phyloP scores from a whole-genome alignment of 2,329 filamentous ascomycete genomes.

The Talaromyces funiculosus region DNA sequence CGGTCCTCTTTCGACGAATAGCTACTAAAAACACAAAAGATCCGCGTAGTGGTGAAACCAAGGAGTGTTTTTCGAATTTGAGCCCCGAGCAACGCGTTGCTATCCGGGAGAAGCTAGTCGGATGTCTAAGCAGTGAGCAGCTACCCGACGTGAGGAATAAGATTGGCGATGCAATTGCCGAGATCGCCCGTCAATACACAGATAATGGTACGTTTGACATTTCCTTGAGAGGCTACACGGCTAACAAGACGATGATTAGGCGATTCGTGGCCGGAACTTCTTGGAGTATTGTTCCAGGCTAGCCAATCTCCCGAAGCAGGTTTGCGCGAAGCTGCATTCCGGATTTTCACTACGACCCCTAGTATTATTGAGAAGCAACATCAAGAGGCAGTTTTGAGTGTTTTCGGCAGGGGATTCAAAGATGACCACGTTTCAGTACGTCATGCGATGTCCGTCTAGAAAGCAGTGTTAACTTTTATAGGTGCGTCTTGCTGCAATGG shows the following conservation, averaged over 20 bases:
- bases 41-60: conserved; percentile 58
- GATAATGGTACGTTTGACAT: conserved; percentile 67
- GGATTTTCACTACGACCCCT: conserved; percentile 91
- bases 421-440: conserved; percentile 74
- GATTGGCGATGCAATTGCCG: conserved; percentile 94
- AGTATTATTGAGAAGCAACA: conserved; percentile 95
- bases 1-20: conserved; percentile 91
- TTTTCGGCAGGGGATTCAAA: conserved; percentile 87
- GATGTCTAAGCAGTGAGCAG: conserved; percentile 67
- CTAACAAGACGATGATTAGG: conserved; percentile 49
- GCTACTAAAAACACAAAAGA: conserved; percentile 82
- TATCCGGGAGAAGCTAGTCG: conserved; percentile 78
- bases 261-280: conserved; percentile 82
- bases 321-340: conserved; percentile 86
- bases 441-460: conserved; percentile 3
- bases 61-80: conserved; percentile 82
- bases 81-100: conserved; percentile 65
- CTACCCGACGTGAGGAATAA: conserved; percentile 80
- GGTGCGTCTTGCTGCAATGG: conserved; percentile 90
- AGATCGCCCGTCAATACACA: conserved; percentile 89
- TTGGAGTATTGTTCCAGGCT: conserved; percentile 78
- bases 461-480: conserved; percentile 31
- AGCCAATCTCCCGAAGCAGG: conserved; percentile 79
- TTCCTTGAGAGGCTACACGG: background rate
- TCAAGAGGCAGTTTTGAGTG: conserved; percentile 78